phyloP scores from a whole-genome alignment of 257 asterid genomes.

The Solanum megistacrolobum region DNA sequence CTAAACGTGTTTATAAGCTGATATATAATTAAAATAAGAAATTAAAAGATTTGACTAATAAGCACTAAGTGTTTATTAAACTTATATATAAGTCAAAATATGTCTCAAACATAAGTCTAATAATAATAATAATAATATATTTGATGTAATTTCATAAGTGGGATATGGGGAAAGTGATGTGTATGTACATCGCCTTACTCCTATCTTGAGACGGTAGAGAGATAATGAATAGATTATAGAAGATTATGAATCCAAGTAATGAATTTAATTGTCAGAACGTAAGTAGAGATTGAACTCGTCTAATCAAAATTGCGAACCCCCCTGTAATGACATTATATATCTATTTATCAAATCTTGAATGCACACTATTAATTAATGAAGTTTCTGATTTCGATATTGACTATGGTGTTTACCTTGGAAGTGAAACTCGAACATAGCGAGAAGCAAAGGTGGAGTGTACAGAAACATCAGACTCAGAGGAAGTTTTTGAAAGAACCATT shows the following conservation, averaged over 20 bases:
- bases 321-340: not conserved
- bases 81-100: not conserved
- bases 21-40: too few species aligned
- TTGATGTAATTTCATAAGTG: not conserved
- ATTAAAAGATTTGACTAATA: too few species aligned
- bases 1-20: not conserved
- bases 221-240: not conserved
- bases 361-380: not conserved
- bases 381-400: not conserved
- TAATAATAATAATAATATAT: too few species aligned
- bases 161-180: too few species aligned
- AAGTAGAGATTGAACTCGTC: not conserved
- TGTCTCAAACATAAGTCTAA: not conserved
- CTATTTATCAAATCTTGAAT: not conserved
- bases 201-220: not conserved
- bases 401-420: not conserved
- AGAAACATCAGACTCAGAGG: constrained; percentile 8
- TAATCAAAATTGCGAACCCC: not conserved
- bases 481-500: constrained; percentile 13
- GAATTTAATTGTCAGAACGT: not conserved
- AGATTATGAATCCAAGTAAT: not conserved
- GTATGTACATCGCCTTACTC: too few species aligned
- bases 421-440: constrained; percentile 14
- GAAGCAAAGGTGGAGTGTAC: constrained; percentile 12
- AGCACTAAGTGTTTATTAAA: not conserved